Evolutionary conservation across 257 asterid species (phyloP), one percentile per base, ranked within the genome.

Genomic region (Hygrophila difformis): DNA sequence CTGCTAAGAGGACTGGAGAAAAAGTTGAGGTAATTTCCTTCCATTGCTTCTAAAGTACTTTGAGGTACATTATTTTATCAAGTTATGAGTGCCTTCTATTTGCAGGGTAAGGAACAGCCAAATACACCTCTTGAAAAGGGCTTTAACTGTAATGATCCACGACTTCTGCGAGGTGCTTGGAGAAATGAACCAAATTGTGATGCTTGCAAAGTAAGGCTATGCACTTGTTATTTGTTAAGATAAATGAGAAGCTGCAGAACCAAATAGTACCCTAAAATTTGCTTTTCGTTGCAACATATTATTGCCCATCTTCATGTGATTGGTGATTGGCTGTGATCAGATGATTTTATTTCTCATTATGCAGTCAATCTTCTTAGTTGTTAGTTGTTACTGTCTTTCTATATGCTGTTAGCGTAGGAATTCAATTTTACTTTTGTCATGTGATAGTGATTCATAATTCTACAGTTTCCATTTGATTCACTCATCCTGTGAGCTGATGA

Each of bases 81-180:
- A 97, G 74, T 47, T 37, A 76, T 62, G 66, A 82, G n/a, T n/a
- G n/a, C n/a, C n/a, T n/a, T n/a, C n/a, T n/a, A n/a, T n/a, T n/a
- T n/a, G n/a, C n/a, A n/a, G n/a, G n/a, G n/a, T n/a, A n/a, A n/a
- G n/a, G n/a, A 75, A 65, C 75, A 80, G 42, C 49, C 94, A 36
- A 61, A 61, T 23, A 44, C 63, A 51, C 81, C 56, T 39, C 93
- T 76, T 42, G 99, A 92, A 49, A 92, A 74, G 71, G 97, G 99
- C 55, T 92, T 92, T 73, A 92, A 92, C 69, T 92, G 86, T 69
- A 82, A 78, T 44, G 99, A 92, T 75, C 51, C 74, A 58, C 77
- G 99, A 55, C 75, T 92, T 54, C 72, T 92, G 95, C 76, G 73
- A 52, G 99, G 99, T 69, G 95, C 93, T 62, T 92, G 99, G 99